A percentile compares a stretch with the other conserved stretches of the same genome.
These are phyloP conservation scores for Adansonia digitata DNA, from an alignment of 345 rosid species.

Conservation along the genomic window DNA sequence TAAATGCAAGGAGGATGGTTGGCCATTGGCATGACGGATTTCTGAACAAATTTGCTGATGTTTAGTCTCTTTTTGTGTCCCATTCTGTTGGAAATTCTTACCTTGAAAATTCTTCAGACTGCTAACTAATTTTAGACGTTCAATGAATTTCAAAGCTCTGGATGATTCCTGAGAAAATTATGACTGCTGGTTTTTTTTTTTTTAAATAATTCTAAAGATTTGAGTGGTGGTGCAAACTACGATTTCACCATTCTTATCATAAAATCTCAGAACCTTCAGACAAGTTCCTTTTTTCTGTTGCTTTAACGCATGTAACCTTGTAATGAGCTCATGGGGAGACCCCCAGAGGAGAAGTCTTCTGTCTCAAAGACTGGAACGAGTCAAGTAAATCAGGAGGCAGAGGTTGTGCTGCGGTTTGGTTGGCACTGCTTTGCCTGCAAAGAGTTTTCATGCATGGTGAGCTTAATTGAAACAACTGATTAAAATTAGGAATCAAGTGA, in stretches of 20 bases:
- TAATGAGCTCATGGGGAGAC: conserved; percentile 73
- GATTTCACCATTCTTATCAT: neutral
- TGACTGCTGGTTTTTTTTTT: neutral
- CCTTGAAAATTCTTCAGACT: neutral
- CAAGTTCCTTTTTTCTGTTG: conserved; percentile 23
- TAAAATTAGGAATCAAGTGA: conserved; percentile 1
- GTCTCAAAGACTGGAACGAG: conserved; percentile 53
- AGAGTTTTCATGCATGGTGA: neutral
- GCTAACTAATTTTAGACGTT: neutral
- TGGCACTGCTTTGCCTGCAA: conserved; percentile 47
- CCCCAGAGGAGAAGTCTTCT: conserved; percentile 39
- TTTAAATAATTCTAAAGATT: neutral
- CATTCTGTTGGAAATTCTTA: neutral
- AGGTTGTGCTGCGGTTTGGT: conserved; percentile 23
- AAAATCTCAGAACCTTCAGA: conserved; percentile 41
- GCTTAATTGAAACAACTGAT: neutral
- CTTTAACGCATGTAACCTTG: conserved; percentile 64
- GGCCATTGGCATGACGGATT: neutral
- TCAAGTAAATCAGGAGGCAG: conserved; percentile 37
- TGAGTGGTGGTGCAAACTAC: neutral
- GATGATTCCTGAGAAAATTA: too few species aligned
- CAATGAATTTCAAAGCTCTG: neutral
- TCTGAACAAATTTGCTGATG: neutral
- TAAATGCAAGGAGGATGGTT: neutral
- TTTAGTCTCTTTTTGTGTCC: neutral